A percentile compares a stretch with the other conserved stretches of the same genome.
These are phyloP conservation scores for Solanum chiquidenum DNA, from an alignment of 257 asterid species.

Conservation along the genomic window DNA sequence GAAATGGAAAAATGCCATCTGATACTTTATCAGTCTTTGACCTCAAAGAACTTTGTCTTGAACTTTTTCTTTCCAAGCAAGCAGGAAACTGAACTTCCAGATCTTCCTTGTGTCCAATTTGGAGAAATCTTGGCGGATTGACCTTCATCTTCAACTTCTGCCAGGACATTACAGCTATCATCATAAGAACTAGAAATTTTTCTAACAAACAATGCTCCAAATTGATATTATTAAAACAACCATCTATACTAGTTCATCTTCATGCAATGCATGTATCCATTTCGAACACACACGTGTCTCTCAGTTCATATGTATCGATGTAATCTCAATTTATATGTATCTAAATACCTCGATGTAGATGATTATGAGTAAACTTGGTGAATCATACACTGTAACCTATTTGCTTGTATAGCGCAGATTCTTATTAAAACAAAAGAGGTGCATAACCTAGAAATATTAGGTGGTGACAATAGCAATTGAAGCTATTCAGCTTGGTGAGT, in stretches of 20 bases:
- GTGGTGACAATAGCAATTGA: not conserved
- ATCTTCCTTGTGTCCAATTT: conserved; percentile 51
- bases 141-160: conserved; percentile 93
- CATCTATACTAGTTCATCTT: not conserved
- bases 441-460: not conserved
- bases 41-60: conserved; percentile 21
- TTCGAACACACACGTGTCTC: not conserved
- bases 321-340: not conserved
- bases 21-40: conserved; percentile 21
- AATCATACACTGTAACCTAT: not conserved
- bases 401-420: not conserved
- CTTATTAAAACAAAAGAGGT: not conserved
- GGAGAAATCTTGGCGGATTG: conserved; percentile 72
- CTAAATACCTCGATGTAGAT: not conserved
- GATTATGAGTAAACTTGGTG: not conserved
- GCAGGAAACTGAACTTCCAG: conserved; percentile 58
- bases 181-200: conserved; percentile 5
- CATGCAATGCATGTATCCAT: not conserved
- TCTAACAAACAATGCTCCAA: not conserved
- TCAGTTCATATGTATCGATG: not conserved
- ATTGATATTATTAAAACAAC: not conserved
- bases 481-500: not conserved
- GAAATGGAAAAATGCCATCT: conserved; percentile 41
- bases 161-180: conserved; percentile 11
- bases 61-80: conserved; percentile 42